Evolutionary conservation across 805 yeast species (phyloP), one percentile per base, ranked within the genome.

Genomic region (Metschnikowia borealis): DNA sequence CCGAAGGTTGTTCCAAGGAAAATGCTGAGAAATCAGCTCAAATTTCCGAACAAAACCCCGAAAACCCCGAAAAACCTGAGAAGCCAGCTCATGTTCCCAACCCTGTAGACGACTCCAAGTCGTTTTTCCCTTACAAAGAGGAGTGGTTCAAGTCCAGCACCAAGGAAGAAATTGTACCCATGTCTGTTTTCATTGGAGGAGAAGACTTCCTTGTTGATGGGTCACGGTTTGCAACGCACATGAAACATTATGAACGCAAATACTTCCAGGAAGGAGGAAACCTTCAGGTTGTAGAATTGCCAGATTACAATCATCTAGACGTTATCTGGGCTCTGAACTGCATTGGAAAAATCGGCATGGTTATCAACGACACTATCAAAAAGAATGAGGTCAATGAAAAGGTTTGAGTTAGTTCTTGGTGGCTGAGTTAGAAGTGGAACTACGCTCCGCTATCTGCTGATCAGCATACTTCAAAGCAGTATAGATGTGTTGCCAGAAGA

Each of bases 241-340:
- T 92, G 67, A 66, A 72, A 15, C 67, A 74, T 36, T 73, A 74
- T 52, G 98, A 92, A 66, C 71, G 75, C 1, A 54, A 59, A 1
- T 54, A 55, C n/a, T 78, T 69, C 54, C 53, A 52, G 32, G 65
- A 60, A 38, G 73, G 72, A 54, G 64, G 54, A 33, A 60, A 71
- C 65, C 54, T 78, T 65, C 55, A 65, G 13, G 67, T 69, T 18
- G 60, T 72, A 18, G 77, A 76, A 45, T 53, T 92, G 5, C 78
- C 80, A 0, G 78, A 75, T 8, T 92, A 92, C 64, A 82, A 90
- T 15, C 99, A 92, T 66, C 69, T 92, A 47, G 99, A 92, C 67
- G 96, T 90, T 0, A 71, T 91, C 13, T 92, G 99, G 99, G 92
- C 97, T 0, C 82, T 79, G 60, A 91, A 88, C 62, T 83, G 84